Evolutionary conservation across 169 alveolate genomes (phyloP).

Genomic region (Cryptosporidium baileyi): DNA sequence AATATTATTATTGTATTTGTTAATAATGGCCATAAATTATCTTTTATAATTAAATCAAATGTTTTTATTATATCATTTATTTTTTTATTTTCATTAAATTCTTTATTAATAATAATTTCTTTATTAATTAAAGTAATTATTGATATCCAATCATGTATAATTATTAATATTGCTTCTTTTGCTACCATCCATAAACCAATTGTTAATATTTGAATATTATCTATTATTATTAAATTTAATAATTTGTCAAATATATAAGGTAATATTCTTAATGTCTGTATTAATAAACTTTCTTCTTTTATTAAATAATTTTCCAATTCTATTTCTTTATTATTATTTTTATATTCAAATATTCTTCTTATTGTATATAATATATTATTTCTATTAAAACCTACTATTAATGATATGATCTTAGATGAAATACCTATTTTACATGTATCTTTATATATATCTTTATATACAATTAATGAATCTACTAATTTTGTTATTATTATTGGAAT

Average conservation of each 20-base stretch:
- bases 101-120: not conserved
- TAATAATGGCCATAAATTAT: conserved; percentile 28
- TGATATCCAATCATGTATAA: conserved; percentile 54
- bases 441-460: not conserved
- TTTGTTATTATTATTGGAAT: not conserved
- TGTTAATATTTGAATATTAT: not conserved
- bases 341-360: not conserved
- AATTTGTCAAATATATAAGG: conserved; percentile 37
- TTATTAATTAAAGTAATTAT: not conserved
- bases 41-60: not conserved
- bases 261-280: not conserved
- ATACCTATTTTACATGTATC: conserved; percentile 51
- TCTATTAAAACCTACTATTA: conserved; percentile 35
- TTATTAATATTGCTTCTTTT: conserved; percentile 12
- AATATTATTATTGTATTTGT: not conserved
- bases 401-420: conserved; percentile 20
- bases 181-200: conserved; percentile 60
- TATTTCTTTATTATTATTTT: not conserved
- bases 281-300: not conserved
- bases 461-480: conserved; percentile 1
- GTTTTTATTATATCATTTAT: not conserved
- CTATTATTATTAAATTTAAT: not conserved
- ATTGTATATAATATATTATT: not conserved
- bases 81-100: not conserved
- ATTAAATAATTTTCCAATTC: not conserved